Evolutionary conservation across 257 asterid species (phyloP), one percentile per base, ranked within the genome.

Genomic region (Solanum gracilifrons): DNA sequence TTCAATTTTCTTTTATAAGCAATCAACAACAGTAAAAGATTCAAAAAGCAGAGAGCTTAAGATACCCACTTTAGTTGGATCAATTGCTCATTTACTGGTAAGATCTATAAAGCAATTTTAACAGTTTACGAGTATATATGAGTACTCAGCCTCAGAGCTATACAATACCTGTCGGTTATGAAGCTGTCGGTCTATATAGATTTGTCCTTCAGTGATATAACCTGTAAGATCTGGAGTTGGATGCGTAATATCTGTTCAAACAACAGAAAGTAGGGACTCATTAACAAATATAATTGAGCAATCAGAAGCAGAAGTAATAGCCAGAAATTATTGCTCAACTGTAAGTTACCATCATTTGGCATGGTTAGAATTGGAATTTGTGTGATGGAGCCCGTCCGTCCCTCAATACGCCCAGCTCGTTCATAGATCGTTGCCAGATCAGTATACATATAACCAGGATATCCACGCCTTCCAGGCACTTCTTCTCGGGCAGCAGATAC

Each of bases 201-300:
- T 95, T 94, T 97, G 99, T 77, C 99, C 99, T 90, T 97, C 99
- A 2, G 99, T 97, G 91, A 97, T 97, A 88, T 97, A 97, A 83
- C 99, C 99, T 6, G 99, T 97, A 87, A 97, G 98, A 97, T 97
- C 99, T 85, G 99, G 99, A 85, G 99, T 97, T 77, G 99, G 99
- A 93, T 97, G 99, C 20, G 99, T 97, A 83, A 97, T 97, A 92
- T 97, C 99, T 97, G 97, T 33, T 83, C 90, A 93, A 89, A 86
- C 73, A 77, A 87, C 86, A 86, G 31, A 66, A 84, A 18, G n/a
- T 86, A 64, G 21, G 82, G 5, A 71, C 48, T 73, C 60, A 9
- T 48, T 18, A 77, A 31, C 85, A 85, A 66, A 36, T 64, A 83
- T 79, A 72, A 35, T 29, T 69, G 43, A 16, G 31, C 66, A 48